Conservation (phyloP, 148 eudicot species). For the Silene uniflora region DNA sequence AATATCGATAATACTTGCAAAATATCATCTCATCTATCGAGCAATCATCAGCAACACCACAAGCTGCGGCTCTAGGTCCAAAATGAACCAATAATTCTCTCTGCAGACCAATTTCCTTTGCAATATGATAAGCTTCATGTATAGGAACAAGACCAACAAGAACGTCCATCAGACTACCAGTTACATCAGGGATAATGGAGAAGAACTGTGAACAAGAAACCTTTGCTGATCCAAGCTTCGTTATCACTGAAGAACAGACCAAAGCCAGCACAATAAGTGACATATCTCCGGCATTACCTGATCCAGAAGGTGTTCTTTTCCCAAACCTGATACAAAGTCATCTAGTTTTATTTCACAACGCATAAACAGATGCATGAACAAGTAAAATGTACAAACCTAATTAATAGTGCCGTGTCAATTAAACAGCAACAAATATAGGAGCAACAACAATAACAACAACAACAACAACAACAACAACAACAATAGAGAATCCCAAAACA, state of each 20-base stretch:
- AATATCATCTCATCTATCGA: constrained; percentile 73
- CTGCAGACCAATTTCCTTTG: constrained; percentile 77
- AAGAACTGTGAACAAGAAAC: constrained; percentile 78
- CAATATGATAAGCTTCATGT: constrained; percentile 60
- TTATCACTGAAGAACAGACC: constrained; percentile 67
- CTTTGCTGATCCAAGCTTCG: constrained; percentile 88
- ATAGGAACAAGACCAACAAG: constrained; percentile 68
- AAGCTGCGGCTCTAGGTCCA: constrained; percentile 87
- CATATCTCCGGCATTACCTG: constrained; percentile 57
- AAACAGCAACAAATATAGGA: constrained; percentile 2
- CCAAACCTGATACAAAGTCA: constrained; percentile 45
- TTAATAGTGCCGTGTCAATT: not conserved
- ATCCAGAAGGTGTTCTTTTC: constrained; percentile 36
- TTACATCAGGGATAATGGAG: constrained; percentile 70
- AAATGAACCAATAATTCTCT: constrained; percentile 87
- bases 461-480: too few species aligned
- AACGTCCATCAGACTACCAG: constrained; percentile 83
- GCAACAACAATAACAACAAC: too few species aligned
- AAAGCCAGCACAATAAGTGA: constrained; percentile 73
- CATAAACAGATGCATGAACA: constrained; percentile 77
- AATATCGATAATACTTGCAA: too few species aligned
- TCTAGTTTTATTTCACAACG: constrained; percentile 28
- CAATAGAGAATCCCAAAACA: too few species aligned
- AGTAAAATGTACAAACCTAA: constrained; percentile 7
- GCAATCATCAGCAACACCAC: constrained; percentile 56